Base-by-base conservation (phyloP, 73 alveolate species). In the Paramecium pentaurelia region DNA sequence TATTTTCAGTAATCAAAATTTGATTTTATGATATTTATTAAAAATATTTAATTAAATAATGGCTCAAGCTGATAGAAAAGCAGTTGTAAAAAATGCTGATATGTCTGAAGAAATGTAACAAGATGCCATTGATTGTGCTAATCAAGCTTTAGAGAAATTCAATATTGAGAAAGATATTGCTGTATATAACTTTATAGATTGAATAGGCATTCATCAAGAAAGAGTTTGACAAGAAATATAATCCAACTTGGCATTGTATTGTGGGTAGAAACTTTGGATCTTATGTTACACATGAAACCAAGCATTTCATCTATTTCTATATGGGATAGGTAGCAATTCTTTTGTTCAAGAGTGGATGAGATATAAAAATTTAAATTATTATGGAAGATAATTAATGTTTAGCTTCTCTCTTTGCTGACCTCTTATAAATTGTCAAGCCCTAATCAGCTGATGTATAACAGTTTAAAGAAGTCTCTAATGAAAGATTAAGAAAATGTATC, bases 201-300 rank as follows among this genome's bases (percentile, higher is more conserved):
- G 12, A 54, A 42, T 45, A 80, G 91, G 99, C 99, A 34, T 99
- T 96, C 99, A 99, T 98, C 98, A 99, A 99, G 97, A 99, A 99
- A 96, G 99, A 98, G 93, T 98, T 98, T 95, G 99, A 98, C 96
- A 97, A 98, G 97, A 98, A 98, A 95, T 98, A 98, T 97, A 98
- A 98, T 96, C 99, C 99, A 22, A 98, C 99, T 18, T 98, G 99
- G 99, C 99, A 98, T 93, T 95, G 98, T 80, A 95, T 95, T 83
- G 97, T 94, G 44, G 98, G 98, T 36, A 95, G 98, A 44, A 96
- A 96, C 95, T 98, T 98, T 92, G 99, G 99, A 38, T 95, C 98
- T 60, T 98, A 97, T 95, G 98, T 98, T 87, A 98, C 99, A 84
- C 99, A 98, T 92, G 99, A 98, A 96, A 98, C 99, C 59, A 98